Conservation (phyloP, 2,329 filamentous ascomycete genomes). For the Colletotrichum limetticola region DNA sequence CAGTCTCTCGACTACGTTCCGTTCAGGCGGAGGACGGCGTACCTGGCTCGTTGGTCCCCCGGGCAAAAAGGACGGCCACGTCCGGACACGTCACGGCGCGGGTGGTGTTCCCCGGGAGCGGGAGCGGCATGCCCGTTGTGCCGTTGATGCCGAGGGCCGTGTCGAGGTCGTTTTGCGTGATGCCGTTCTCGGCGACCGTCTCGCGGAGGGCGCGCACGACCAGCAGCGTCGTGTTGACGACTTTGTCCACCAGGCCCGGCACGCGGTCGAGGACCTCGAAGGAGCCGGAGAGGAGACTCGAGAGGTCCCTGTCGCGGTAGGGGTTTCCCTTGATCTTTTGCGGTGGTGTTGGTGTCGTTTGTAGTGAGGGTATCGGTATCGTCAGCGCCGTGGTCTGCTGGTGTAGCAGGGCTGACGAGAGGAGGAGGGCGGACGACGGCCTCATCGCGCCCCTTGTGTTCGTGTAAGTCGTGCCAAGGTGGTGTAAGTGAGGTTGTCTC, state of each 20-base stretch:
- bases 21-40: background rate
- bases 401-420: constrained; percentile 15
- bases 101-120: background rate
- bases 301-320: constrained; percentile 15
- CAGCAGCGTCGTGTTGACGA: constrained; percentile 28
- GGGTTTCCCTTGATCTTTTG: background rate
- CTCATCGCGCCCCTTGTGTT: constrained; percentile 12
- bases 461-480: background rate
- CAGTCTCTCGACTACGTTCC: background rate
- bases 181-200: constrained; percentile 30
- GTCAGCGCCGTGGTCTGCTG: constrained; percentile 16
- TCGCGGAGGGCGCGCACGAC: constrained; percentile 33
- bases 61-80: constrained; percentile 32
- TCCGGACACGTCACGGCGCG: constrained; percentile 26
- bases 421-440: constrained; percentile 1
- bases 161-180: constrained; percentile 31
- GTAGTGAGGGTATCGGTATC: constrained; percentile 6
- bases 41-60: constrained; percentile 36
- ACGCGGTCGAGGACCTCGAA: constrained; percentile 29
- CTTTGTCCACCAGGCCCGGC: constrained; percentile 16
- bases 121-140: constrained; percentile 15
- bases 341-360: background rate
- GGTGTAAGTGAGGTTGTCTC: background rate
- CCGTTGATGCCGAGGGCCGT: constrained; percentile 16
- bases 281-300: constrained; percentile 20